A percentile compares a stretch with the other conserved stretches of the same genome.
Conservation (phyloP, 768 basidiomycete genomes). For the Suillus weaverae region DNA sequence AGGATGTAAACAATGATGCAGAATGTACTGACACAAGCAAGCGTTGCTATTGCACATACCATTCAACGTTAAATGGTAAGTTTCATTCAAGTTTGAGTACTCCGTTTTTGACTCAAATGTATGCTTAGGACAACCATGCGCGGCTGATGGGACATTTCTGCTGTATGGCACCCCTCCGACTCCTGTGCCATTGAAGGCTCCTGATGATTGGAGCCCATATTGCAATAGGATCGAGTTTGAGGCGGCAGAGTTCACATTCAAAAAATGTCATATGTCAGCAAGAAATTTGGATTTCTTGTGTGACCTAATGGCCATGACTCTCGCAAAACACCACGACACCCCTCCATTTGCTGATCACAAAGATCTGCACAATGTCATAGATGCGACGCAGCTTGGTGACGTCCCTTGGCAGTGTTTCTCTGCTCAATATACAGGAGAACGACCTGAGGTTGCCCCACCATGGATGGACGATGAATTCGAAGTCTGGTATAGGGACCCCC, state of each 20-base stretch:
- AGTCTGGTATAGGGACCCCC: no score
- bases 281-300: conserved; percentile 18
- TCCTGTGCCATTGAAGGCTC: not conserved
- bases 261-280: conserved; percentile 20
- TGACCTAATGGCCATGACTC: conserved; percentile 18
- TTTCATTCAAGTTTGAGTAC: not conserved
- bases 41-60: not conserved
- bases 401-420: conserved; percentile 30
- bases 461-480: no score
- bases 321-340: conserved; percentile 7
- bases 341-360: conserved; percentile 26
- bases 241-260: conserved; percentile 21
- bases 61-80: conserved; percentile 6
- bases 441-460: conserved; percentile 7
- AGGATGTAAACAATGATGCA: not conserved
- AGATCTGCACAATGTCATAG: conserved; percentile 27
- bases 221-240: conserved; percentile 16
- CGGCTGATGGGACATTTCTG: conserved; percentile 8
- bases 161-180: conserved; percentile 7
- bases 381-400: conserved; percentile 25
- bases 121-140: conserved; percentile 9
- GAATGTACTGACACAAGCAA: not conserved
- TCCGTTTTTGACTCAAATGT: not conserved
- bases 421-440: conserved; percentile 17
- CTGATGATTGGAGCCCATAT: conserved; percentile 10